These are phyloP conservation scores for Parathielavia hyrcaniae DNA, from an alignment of 495 filamentous ascomycete genomes.

Conservation along the genomic window DNA sequence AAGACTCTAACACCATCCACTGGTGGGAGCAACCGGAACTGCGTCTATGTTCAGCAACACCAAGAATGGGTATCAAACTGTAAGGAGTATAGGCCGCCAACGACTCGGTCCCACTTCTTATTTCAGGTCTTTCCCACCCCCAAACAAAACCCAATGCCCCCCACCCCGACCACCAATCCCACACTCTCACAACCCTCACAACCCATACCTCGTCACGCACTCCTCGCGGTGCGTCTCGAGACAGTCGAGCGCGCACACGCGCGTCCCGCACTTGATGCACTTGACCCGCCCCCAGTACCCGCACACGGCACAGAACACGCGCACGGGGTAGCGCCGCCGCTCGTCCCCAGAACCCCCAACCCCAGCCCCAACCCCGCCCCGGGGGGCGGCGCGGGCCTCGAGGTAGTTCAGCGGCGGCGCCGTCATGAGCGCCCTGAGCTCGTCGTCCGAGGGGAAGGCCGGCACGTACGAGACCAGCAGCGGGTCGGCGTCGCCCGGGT, in stretches of 20 bases:
- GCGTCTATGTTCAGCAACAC: not conserved
- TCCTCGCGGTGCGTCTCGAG: conserved; percentile 72
- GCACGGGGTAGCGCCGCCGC: conserved; percentile 45
- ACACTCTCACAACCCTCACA: conserved; percentile 30
- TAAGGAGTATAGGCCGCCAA: not conserved
- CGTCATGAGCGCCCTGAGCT: conserved; percentile 61
- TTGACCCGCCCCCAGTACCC: conserved; percentile 86
- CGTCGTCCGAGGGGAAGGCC: conserved; percentile 55
- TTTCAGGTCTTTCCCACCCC: not conserved
- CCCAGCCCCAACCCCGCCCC: too few species aligned
- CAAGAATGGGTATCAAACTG: conserved; percentile 21
- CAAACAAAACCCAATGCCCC: not conserved
- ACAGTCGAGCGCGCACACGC: conserved; percentile 79
- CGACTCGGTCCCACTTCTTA: not conserved
- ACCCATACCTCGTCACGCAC: conserved; percentile 60
- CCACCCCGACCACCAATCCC: not conserved
- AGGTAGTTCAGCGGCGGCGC: conserved; percentile 74
- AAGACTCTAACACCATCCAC: not conserved
- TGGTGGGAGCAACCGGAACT: not conserved
- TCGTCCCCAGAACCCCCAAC: too few species aligned
- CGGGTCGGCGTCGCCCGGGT: conserved; percentile 53
- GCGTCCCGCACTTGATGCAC: conserved; percentile 75
- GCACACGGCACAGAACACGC: conserved; percentile 80
- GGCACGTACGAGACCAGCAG: conserved; percentile 60
- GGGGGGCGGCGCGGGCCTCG: conserved; percentile 63